These are phyloP conservation scores for Podila clonocystis DNA, from an alignment of 192 early-diverging fungal genomes.

Conservation along the genomic window DNA sequence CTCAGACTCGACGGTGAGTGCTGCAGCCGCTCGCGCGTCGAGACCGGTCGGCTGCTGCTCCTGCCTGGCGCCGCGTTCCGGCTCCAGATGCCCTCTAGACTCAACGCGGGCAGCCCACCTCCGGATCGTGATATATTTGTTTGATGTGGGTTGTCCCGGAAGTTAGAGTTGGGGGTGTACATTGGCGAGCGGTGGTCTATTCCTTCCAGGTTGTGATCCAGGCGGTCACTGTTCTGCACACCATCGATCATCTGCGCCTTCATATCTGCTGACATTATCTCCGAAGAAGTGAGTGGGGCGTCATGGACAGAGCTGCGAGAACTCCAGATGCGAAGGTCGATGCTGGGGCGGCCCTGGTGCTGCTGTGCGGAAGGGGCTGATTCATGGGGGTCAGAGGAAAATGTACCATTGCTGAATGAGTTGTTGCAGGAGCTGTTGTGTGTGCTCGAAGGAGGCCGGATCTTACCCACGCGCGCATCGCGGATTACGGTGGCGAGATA, in stretches of 20 bases:
- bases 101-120: constrained; percentile 5
- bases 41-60: not conserved
- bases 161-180: constrained; percentile 10
- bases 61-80: not conserved
- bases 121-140: not conserved
- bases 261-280: not conserved
- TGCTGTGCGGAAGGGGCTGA: not conserved
- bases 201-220: constrained; percentile 44
- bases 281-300: not conserved
- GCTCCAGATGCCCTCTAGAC: constrained; percentile 24
- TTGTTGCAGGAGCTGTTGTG: not conserved
- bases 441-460: not conserved
- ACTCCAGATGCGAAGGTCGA: constrained; percentile 38
- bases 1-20: constrained; percentile 19
- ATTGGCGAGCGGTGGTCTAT: constrained; percentile 31
- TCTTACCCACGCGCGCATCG: constrained; percentile 17
- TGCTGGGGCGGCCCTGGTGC: constrained; percentile 11
- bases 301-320: constrained; percentile 9
- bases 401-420: not conserved
- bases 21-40: not conserved
- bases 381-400: not conserved
- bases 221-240: constrained; percentile 35
- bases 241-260: constrained; percentile 37
- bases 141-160: not conserved
- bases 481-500: constrained; percentile 49